These are phyloP conservation scores for Camellia granthamiana DNA, from an alignment of 148 eudicot species.

Conservation along the genomic window DNA sequence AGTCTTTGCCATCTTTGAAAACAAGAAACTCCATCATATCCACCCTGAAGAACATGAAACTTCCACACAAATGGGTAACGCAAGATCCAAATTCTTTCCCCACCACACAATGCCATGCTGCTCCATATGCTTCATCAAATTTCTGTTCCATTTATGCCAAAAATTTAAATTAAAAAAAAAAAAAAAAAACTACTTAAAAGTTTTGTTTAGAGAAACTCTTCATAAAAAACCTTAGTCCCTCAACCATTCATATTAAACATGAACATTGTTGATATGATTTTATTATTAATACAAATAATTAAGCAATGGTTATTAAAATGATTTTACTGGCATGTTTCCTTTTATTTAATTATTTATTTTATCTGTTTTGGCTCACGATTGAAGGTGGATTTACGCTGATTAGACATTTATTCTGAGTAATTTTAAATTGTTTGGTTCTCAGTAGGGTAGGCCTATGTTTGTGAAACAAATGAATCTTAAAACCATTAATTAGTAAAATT, in stretches of 20 bases:
- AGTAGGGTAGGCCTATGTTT: no score
- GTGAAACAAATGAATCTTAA: no score
- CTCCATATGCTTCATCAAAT: conserved; percentile 7
- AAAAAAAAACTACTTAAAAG: conserved; percentile 12
- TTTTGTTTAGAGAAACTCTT: background rate
- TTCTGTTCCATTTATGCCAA: background rate
- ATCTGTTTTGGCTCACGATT: no score
- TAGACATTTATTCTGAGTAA: no score
- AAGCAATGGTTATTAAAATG: no score
- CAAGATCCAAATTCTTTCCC: conserved; percentile 17
- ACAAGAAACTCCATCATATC: conserved; percentile 20
- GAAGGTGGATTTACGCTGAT: no score
- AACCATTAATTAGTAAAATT: no score
- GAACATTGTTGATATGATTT: background rate
- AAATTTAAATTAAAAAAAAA: conserved; percentile 5
- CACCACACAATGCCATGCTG: conserved; percentile 10
- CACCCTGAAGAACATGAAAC: conserved; percentile 17
- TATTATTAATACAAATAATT: no score
- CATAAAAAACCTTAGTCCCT: background rate
- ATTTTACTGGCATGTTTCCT: no score
- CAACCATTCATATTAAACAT: background rate
- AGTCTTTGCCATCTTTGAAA: conserved; percentile 28
- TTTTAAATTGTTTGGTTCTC: no score
- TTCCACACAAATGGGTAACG: conserved; percentile 16
- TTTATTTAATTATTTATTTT: no score